Conservation (phyloP, 139 green algal genomes). For the Zygnema circumcarinatum region DNA sequence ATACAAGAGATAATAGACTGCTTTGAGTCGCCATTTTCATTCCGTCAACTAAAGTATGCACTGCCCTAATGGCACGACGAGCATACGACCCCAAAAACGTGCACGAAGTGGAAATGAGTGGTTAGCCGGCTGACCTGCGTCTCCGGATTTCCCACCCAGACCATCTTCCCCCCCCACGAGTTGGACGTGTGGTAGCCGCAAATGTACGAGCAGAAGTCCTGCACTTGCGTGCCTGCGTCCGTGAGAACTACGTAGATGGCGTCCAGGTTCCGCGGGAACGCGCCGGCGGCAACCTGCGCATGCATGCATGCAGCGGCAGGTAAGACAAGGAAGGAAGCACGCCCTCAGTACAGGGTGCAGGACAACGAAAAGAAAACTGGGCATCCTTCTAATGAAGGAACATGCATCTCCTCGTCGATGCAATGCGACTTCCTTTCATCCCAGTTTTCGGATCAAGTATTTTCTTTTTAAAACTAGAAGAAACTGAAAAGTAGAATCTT, state of each 20-base stretch:
- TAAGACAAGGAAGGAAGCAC: too few relatives aligned
- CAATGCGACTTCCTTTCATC: conserved; percentile 5
- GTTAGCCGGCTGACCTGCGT: background rate
- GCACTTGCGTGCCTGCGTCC: background rate
- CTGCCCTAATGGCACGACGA: too few relatives aligned
- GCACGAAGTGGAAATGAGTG: background rate
- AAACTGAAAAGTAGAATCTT: too few relatives aligned
- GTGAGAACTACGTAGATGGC: conserved; percentile 43
- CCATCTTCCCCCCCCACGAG: conserved; percentile 4
- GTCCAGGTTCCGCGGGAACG: conserved; percentile 13
- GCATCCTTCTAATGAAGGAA: background rate
- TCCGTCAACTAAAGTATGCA: background rate
- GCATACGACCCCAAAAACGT: too few relatives aligned
- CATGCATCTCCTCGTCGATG: conserved; percentile 3
- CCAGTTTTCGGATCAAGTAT: too few relatives aligned
- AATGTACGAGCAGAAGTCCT: conserved; percentile 20
- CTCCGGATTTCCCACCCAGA: conserved; percentile 36
- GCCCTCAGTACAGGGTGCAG: too few relatives aligned
- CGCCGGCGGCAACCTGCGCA: background rate
- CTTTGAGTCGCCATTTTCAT: background rate
- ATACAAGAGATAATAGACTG: background rate
- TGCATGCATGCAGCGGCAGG: background rate
- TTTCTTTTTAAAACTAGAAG: too few relatives aligned
- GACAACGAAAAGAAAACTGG: too few relatives aligned
- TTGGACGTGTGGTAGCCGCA: conserved; percentile 13